phyloP scores from a whole-genome alignment of 208 protist species.

The Wallacemonas sp. region DNA sequence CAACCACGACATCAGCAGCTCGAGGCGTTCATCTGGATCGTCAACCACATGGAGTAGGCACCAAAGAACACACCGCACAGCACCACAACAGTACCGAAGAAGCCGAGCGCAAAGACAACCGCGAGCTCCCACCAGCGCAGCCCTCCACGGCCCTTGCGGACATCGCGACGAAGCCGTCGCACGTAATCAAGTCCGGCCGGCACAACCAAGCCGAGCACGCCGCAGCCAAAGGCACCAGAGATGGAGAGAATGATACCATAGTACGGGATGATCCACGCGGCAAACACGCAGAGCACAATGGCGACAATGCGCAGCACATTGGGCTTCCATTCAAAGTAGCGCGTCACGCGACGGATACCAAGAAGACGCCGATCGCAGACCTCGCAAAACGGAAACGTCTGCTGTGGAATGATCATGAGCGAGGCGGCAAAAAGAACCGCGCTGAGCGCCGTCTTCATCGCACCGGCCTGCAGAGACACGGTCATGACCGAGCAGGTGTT shows the following conservation, averaged over 20 bases:
- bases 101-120: slow-evolving; percentile 46
- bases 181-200: slow-evolving; percentile 57
- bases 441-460: slow-evolving; percentile 46
- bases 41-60: slow-evolving; percentile 50
- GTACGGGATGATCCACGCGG: slow-evolving; percentile 49
- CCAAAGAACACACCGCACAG: slow-evolving; percentile 46
- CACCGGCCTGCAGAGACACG: slow-evolving; percentile 42
- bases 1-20: slow-evolving; percentile 37
- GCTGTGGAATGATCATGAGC: slow-evolving; percentile 52
- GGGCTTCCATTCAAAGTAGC: slow-evolving; percentile 43
- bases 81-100: slow-evolving; percentile 48
- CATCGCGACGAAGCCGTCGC: slow-evolving; percentile 34
- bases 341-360: slow-evolving; percentile 36
- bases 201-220: slow-evolving; percentile 51
- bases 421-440: slow-evolving; percentile 55
- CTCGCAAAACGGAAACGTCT: slow-evolving; percentile 58
- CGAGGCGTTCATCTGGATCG: slow-evolving; percentile 41
- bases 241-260: slow-evolving; percentile 63
- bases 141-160: slow-evolving; percentile 28
- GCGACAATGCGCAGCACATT: slow-evolving; percentile 46
- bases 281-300: slow-evolving; percentile 34
- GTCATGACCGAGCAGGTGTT: slow-evolving; percentile 65
- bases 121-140: slow-evolving; percentile 49
- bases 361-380: slow-evolving; percentile 49
- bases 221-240: slow-evolving; percentile 47